Evolutionary conservation across 1,139 yeast genomes (phyloP), one percentile per base, ranked within the genome.

Genomic region (Magnusiomyces tetraspermus): DNA sequence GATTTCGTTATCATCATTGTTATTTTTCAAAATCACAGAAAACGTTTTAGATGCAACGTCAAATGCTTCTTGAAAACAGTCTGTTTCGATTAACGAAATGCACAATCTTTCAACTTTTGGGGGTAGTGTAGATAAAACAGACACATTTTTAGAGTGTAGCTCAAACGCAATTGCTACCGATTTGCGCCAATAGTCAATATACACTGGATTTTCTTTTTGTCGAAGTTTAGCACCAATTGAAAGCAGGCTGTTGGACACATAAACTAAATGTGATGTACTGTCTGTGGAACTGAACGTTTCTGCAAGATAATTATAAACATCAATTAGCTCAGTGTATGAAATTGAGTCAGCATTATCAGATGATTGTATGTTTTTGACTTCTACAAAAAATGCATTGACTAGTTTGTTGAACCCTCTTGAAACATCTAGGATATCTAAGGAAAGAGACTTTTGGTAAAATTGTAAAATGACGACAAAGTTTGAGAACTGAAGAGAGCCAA

Each of bases 201-300:
- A 53, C 2, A 45, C 43, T 23, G 42, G 43, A 15, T n/a, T 21
- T 23, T 30, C 42, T 21, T 40, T 38, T 28, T 46, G 55, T 17
- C 36, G 55, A 48, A 51, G 51, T 19, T 43, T 51, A 11, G 58
- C 55, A 5, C 61, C 61, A 21, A 56, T 42, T 22, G 59, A 52
- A 4, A 59, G 51, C n/a, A 59, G 46, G 24, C 57, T 53, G 51
- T 57, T 55, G 10, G 61, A 58, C 30, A 59, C 52, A 40, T 57
- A 56, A 24, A 54, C 38, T 6, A 59, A 49, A 17, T 55, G 53
- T 6, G 46, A 1, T 11, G 26, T 19, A 33, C 54, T 55, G 3
- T 49, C 46, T 3, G 42, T 30, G 11, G 19, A n/a, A 13, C 21
- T 51, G 17, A 51, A 46, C 19, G 33, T 22, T 15, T 51, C 47